Evolutionary conservation across 169 alveolate genomes (phyloP).

Genomic region (Blepharisma undulans): DNA sequence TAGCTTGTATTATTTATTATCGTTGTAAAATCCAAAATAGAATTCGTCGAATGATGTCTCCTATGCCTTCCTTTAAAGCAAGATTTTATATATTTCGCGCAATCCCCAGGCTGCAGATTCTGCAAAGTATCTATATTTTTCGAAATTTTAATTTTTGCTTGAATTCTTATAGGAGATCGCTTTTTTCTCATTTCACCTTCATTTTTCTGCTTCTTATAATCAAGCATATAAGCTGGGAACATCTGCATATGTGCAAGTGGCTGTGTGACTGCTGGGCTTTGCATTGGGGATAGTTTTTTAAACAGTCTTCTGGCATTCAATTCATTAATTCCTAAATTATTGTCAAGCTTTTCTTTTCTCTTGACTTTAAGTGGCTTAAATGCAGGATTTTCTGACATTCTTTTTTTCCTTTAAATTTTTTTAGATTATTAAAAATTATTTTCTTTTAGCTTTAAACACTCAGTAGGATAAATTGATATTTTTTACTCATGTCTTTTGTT

Average conservation of each 20-base stretch:
- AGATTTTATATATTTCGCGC: not conserved
- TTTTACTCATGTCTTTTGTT: no score
- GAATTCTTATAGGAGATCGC: not conserved
- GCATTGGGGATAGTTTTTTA: not conserved
- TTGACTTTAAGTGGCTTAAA: not conserved
- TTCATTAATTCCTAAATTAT: not conserved
- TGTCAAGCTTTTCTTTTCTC: not conserved
- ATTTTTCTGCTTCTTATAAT: not conserved
- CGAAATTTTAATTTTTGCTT: not conserved
- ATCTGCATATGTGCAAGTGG: not conserved
- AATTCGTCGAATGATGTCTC: not conserved
- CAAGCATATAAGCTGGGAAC: not conserved
- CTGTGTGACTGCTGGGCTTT: not conserved
- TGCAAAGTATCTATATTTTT: not conserved
- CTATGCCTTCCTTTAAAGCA: not conserved
- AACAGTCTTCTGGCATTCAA: not conserved
- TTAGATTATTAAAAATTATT: not conserved
- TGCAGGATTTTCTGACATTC: not conserved
- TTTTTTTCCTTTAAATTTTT: not conserved
- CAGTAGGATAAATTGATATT: no score
- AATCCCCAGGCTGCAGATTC: not conserved
- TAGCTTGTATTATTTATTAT: not conserved
- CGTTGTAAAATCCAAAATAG: not conserved
- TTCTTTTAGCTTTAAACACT: not conserved
- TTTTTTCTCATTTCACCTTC: not conserved